Evolutionary conservation across 768 basidiomycete species (phyloP).

Genomic region (Kwoniella shandongensis): DNA sequence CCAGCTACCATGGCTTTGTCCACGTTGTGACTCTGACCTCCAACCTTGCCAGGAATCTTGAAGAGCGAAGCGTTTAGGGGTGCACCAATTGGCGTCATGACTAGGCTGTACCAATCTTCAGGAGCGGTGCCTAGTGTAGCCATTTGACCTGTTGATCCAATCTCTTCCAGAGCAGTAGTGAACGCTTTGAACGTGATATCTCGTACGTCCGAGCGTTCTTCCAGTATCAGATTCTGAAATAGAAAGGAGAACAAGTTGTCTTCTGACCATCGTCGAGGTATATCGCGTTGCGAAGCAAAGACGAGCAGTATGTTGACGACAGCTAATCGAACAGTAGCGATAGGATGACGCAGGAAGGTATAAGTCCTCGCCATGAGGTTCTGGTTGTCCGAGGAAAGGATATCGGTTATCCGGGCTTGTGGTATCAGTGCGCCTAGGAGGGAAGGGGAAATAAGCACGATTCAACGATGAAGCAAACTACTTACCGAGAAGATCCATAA

Average conservation of each 20-base stretch:
- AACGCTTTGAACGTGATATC: constrained; percentile 70
- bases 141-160: constrained; percentile 53
- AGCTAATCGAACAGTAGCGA: constrained; percentile 84
- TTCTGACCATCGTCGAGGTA: constrained; percentile 75
- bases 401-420: constrained; percentile 71
- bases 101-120: constrained; percentile 74
- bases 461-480: constrained; percentile 3
- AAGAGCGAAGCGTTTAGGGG: constrained; percentile 71
- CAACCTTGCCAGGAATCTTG: constrained; percentile 59
- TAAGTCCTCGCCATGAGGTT: constrained; percentile 70
- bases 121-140: constrained; percentile 10
- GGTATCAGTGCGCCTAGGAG: constrained; percentile 74
- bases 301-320: constrained; percentile 85
- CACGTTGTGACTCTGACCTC: constrained; percentile 69
- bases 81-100: constrained; percentile 86
- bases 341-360: constrained; percentile 97
- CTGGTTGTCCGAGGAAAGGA: constrained; percentile 57
- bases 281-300: constrained; percentile 74
- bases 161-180: constrained; percentile 66
- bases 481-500: constrained; percentile 94
- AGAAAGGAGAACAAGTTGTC: constrained; percentile 75
- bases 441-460: constrained; percentile 1
- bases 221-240: constrained; percentile 89
- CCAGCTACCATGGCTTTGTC: constrained; percentile 94
- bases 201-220: constrained; percentile 83